These are phyloP conservation scores for Prunus yedoensis DNA, from an alignment of 331 rosid species.

Conservation along the genomic window DNA sequence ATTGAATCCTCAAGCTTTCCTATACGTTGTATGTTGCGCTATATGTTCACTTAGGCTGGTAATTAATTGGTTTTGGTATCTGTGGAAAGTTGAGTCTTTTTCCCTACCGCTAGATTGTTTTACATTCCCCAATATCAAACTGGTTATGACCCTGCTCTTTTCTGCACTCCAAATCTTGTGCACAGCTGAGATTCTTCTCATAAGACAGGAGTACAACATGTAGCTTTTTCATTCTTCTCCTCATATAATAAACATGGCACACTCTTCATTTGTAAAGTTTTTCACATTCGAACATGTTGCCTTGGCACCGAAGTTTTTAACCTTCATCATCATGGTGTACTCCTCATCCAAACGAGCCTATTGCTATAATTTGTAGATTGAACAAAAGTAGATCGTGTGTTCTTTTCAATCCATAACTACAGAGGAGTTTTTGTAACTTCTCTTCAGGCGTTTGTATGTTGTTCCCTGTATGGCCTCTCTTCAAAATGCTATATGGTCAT, in stretches of 20 bases:
- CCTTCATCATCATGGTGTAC: background rate
- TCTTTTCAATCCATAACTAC: background rate
- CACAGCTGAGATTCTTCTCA: background rate
- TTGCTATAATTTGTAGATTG: background rate
- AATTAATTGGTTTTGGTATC: background rate
- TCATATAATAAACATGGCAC: background rate
- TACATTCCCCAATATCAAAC: background rate
- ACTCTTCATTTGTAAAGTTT: no score
- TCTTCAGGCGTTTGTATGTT: background rate
- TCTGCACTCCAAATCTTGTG: background rate
- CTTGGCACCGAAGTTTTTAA: no score
- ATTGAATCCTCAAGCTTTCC: background rate
- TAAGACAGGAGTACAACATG: background rate
- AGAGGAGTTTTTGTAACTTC: background rate
- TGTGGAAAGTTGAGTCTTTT: background rate
- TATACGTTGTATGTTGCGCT: no score
- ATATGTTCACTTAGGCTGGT: background rate
- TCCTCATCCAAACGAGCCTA: background rate
- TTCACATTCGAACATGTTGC: no score
- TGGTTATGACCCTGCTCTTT: background rate
- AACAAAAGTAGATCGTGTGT: background rate
- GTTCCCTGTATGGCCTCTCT: background rate
- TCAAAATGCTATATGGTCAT: background rate
- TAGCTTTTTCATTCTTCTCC: background rate
- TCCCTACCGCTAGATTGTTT: background rate